phyloP scores from a whole-genome alignment of 371 early-diverging fungal genomes.

The Mucor ambiguus region DNA sequence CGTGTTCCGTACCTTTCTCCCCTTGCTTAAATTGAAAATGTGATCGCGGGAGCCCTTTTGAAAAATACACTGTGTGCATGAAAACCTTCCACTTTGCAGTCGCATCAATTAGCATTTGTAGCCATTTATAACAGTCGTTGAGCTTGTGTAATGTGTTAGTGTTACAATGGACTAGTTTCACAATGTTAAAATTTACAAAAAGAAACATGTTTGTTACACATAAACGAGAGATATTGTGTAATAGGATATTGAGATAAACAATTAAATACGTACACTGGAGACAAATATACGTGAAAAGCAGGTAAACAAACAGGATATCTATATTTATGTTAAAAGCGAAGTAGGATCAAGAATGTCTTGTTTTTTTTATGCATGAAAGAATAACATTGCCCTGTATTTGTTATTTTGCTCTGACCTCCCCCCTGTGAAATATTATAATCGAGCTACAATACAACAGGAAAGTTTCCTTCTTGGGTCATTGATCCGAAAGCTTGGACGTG shows the following conservation, averaged over 20 bases:
- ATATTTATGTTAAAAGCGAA: background rate
- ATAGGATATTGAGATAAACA: background rate
- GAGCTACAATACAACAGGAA: background rate
- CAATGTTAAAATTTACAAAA: conserved; percentile 3
- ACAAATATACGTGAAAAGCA: background rate
- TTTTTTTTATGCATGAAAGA: background rate
- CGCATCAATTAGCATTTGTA: background rate
- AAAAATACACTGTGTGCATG: background rate
- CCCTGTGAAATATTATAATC: background rate
- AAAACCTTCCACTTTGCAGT: background rate
- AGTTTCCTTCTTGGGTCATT: conserved; percentile 8
- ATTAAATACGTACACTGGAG: background rate
- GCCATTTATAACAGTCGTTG: background rate
- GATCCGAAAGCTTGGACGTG: conserved; percentile 11
- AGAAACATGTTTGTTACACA: conserved; percentile 7
- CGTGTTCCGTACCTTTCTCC: background rate
- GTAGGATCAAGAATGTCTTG: background rate
- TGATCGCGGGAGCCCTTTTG: background rate
- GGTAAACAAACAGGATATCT: background rate
- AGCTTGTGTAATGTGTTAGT: background rate
- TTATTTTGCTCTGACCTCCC: background rate
- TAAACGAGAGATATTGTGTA: background rate
- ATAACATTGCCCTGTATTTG: background rate
- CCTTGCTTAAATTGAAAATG: conserved; percentile 1
- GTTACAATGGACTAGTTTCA: background rate